Conservation (phyloP, 1,139 yeast genomes). For the Lodderomyces theae region DNA sequence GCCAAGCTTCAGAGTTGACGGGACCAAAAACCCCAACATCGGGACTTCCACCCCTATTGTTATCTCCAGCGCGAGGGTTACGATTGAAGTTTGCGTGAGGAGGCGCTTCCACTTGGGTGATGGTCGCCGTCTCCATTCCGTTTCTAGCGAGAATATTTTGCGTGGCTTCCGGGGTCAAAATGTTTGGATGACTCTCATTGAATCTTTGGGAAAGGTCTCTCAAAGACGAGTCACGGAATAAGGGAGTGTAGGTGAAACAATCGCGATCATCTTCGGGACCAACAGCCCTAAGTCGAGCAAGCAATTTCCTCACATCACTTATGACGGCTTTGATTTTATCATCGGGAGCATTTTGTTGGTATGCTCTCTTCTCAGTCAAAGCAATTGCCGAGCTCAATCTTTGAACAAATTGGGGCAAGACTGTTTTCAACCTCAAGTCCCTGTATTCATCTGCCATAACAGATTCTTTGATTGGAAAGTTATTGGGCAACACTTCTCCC, state of each 20-base stretch:
- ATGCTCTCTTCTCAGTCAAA: constrained; percentile 40
- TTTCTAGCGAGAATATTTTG: constrained; percentile 35
- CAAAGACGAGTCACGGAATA: constrained; percentile 25
- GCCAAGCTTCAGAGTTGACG: background rate
- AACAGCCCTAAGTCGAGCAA: constrained; percentile 24
- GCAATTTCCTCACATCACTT: constrained; percentile 27
- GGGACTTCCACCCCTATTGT: background rate
- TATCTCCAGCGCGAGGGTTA: background rate
- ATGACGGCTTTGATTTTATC: constrained; percentile 23
- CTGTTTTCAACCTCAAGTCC: constrained; percentile 20
- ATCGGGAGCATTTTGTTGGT: constrained; percentile 33
- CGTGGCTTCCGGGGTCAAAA: constrained; percentile 39
- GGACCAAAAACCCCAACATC: background rate
- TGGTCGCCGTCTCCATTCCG: constrained; percentile 26
- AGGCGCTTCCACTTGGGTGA: constrained; percentile 16
- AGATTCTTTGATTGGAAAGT: constrained; percentile 19
- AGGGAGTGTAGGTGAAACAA: constrained; percentile 30
- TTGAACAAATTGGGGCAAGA: constrained; percentile 42
- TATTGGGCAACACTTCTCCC: constrained; percentile 34
- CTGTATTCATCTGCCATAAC: constrained; percentile 22
- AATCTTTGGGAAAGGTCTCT: constrained; percentile 31
- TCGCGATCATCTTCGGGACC: constrained; percentile 28
- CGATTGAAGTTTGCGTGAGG: background rate
- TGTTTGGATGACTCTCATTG: constrained; percentile 35
- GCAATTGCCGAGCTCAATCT: constrained; percentile 35